Conservation (phyloP, 345 rosid species). For the Aurinia saxatilis region DNA sequence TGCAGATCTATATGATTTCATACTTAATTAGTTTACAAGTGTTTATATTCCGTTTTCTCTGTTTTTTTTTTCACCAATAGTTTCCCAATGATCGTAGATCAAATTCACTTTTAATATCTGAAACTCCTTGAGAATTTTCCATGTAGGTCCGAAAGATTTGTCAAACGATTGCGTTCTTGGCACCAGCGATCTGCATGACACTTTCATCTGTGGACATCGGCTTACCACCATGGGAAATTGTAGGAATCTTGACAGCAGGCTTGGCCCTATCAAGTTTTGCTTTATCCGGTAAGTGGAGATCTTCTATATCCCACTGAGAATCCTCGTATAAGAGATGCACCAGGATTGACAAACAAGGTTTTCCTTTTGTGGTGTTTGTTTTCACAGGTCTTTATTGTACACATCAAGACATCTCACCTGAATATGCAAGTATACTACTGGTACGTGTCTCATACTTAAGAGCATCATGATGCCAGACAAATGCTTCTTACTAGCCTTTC, state of each 20-base stretch:
- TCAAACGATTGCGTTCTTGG: slow-evolving; percentile 79
- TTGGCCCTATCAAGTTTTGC: slow-evolving; percentile 91
- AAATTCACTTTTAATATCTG: not conserved
- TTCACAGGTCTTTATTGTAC: slow-evolving; percentile 58
- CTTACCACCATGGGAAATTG: slow-evolving; percentile 88
- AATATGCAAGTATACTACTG: slow-evolving; percentile 91
- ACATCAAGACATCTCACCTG: slow-evolving; percentile 95
- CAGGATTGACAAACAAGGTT: not conserved
- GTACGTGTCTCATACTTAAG: slow-evolving; percentile 25
- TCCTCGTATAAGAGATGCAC: not conserved
- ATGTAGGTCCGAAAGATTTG: slow-evolving; percentile 86
- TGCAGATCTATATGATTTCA: not conserved
- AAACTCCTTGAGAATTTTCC: slow-evolving; percentile 12
- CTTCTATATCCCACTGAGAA: not conserved
- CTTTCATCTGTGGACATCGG: slow-evolving; percentile 84
- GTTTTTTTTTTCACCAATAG: not conserved
- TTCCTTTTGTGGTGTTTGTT: not conserved
- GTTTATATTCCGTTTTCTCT: not conserved
- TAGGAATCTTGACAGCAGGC: slow-evolving; percentile 79
- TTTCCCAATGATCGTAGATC: not conserved
- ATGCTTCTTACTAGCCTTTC: not conserved
- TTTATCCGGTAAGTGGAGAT: slow-evolving; percentile 55
- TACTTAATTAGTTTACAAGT: not conserved
- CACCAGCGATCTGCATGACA: slow-evolving; percentile 89
- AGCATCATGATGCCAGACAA: not conserved